Conservation (phyloP, 1,284 basidiomycete genomes). For the Coriolopsis trogii region DNA sequence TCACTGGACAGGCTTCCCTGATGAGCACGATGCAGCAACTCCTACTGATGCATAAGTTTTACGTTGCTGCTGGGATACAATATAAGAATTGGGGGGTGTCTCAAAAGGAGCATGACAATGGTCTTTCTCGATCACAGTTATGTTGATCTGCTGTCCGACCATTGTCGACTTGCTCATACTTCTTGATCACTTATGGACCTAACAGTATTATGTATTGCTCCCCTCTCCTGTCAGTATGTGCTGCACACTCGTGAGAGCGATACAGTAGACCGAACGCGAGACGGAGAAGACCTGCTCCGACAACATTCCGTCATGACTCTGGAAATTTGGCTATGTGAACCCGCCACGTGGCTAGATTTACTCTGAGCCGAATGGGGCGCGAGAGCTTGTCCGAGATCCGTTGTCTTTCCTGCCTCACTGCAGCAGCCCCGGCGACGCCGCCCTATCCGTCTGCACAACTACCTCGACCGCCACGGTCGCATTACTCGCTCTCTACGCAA, state of each 20-base stretch:
- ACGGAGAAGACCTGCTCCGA: no score
- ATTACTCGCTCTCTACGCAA: slow-evolving; percentile 7
- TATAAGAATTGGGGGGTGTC: no score
- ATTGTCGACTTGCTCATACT: slow-evolving; percentile 8
- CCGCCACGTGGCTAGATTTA: slow-evolving; percentile 9
- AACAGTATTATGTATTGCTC: slow-evolving; percentile 4
- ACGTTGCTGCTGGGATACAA: neutral
- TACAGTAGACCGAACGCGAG: no score
- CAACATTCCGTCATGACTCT: slow-evolving; percentile 3
- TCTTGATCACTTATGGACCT: slow-evolving; percentile 4
- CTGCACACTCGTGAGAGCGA: neutral
- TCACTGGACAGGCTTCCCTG: slow-evolving; percentile 13
- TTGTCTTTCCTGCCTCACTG: slow-evolving; percentile 11
- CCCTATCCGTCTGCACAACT: slow-evolving; percentile 2
- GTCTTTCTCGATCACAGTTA: slow-evolving; percentile 13
- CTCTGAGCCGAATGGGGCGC: neutral
- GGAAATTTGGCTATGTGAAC: neutral
- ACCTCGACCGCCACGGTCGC: neutral
- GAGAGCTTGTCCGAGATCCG: slow-evolving; percentile 10
- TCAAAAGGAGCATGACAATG: slow-evolving; percentile 7
- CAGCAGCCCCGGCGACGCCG: slow-evolving; percentile 1
- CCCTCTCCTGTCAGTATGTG: neutral
- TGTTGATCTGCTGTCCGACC: slow-evolving; percentile 13
- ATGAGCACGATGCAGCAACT: slow-evolving; percentile 24
- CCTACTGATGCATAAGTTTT: slow-evolving; percentile 18